Conservation (phyloP, 2,329 filamentous ascomycete genomes). For the Phyllosticta citribraziliensis region DNA sequence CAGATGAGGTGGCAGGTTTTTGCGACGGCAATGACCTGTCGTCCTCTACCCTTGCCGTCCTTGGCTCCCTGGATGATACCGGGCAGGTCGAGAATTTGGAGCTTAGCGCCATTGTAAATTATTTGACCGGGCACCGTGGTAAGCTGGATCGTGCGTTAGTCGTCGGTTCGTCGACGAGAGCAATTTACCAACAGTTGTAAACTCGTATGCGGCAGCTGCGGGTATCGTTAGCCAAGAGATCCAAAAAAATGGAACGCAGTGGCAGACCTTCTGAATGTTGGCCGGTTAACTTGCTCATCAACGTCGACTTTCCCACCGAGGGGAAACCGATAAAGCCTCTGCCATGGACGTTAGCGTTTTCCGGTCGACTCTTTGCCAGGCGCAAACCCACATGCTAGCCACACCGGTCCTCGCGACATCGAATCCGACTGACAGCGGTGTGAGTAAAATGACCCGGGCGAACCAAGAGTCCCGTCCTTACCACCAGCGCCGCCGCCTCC, state of each 20-base stretch:
- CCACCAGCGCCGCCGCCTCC: constrained; percentile 77
- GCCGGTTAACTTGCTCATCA: constrained; percentile 90
- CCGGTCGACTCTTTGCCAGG: neutral
- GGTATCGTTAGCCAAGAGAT: constrained; percentile 9
- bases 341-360: constrained; percentile 11
- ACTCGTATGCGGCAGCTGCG: constrained; percentile 84
- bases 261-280: constrained; percentile 73
- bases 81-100: constrained; percentile 96
- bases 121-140: constrained; percentile 97
- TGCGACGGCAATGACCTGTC: constrained; percentile 96
- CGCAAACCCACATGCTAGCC: constrained; percentile 60
- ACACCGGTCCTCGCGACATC: constrained; percentile 97
- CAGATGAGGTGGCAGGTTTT: constrained; percentile 99
- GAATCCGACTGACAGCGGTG: constrained; percentile 56
- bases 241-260: constrained; percentile 12
- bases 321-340: constrained; percentile 92
- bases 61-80: constrained; percentile 99
- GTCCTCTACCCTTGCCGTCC: constrained; percentile 92
- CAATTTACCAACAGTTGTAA: constrained; percentile 56
- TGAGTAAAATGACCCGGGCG: constrained; percentile 11
- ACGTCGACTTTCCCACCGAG: constrained; percentile 94
- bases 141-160: constrained; percentile 35
- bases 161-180: neutral
- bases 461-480: constrained; percentile 11
- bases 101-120: constrained; percentile 88